A percentile compares a stretch with the other conserved stretches of the same genome.
Evolutionary conservation across 345 rosid genomes (phyloP).

Genomic region (sweet orange (Citrus sinensis)): DNA sequence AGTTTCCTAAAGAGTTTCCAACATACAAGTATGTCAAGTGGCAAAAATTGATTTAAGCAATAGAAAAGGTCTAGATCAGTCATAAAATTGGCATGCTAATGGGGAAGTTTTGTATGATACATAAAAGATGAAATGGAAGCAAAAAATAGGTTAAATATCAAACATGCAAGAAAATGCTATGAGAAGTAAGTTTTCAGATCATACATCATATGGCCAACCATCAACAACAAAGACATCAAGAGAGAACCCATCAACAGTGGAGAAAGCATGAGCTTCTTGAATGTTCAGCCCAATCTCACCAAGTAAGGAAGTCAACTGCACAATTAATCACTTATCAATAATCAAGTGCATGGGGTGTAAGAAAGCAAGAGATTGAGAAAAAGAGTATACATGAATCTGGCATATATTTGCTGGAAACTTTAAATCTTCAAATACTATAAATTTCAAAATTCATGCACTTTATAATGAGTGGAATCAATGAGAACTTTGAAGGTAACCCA

Average conservation of each 20-base stretch:
- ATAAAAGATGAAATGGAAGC: neutral
- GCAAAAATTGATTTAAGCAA: conserved; percentile 5
- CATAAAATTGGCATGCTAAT: neutral
- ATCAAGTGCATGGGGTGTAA: conserved; percentile 7
- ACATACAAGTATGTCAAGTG: conserved; percentile 16
- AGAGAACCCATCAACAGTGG: conserved; percentile 90
- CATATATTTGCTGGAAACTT: neutral
- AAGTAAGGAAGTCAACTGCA: conserved; percentile 78
- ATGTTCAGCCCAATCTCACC: conserved; percentile 91
- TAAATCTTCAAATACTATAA: conserved; percentile 3
- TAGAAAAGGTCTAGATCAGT: conserved; percentile 5
- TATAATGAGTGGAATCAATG: neutral
- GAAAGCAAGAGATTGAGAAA: neutral
- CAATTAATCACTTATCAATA: conserved; percentile 17
- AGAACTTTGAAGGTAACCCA: conserved; percentile 4
- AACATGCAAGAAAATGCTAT: neutral
- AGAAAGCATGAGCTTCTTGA: conserved; percentile 96
- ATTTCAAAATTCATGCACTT: conserved; percentile 1
- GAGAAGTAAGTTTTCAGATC: neutral
- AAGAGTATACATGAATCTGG: neutral
- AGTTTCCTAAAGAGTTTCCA: conserved; percentile 52
- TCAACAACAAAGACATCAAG: conserved; percentile 93
- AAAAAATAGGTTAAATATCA: neutral
- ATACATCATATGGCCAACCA: conserved; percentile 92
- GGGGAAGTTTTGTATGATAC: neutral